Evolutionary conservation across 2,329 filamentous ascomycete genomes (phyloP), one percentile per base, ranked within the genome.

Genomic region (Diplodia scrobiculata): DNA sequence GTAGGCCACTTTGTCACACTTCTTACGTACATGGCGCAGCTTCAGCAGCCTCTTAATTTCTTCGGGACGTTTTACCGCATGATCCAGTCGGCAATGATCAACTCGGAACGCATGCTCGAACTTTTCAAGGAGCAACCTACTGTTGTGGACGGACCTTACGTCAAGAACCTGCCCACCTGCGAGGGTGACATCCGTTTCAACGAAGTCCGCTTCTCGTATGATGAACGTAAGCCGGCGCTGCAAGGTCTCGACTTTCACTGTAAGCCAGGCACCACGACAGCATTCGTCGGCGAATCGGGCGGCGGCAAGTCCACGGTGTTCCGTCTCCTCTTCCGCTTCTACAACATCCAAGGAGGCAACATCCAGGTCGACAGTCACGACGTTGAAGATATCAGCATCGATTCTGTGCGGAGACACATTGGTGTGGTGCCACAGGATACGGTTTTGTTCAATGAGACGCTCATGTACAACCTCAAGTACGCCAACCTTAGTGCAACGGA

Each of bases 281-380:
- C 95, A 0, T 89, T 99, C 69, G 95, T 99, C 19, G 95, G 95
- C 69, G 94, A 98, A 77, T 98, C 94, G 36, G 95, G 95, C 53
- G 95, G 95, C 67, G 95, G 95, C 70, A 99, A 99, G 78, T 98
- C 94, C 2, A 99, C 95, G 0, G 86, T 99, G 29, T 97, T 99
- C 82, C 90, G 95, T 60, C 85, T 98, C 58, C 88, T 99, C 76
- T 98, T 97, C 83, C 90, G 95, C 19, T 99, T 97, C 79, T 99
- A 98, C 82, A 96, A 97, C 74, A 87, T 89, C 65, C 84, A 88
- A 63, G 85, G 87, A 62, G 95, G 95, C 41, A 87, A 83, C 73
- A 96, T 98, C 66, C 86, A 89, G 73, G 83, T 99, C 65, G 95
- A 98, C 74, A 92, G 90, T 7, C 86, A 88, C 67, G 87, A 97